A percentile compares a stretch with the other conserved stretches of the same genome.
Conservation (phyloP, 305 asterid species). For the Fraxinus greggii region DNA sequence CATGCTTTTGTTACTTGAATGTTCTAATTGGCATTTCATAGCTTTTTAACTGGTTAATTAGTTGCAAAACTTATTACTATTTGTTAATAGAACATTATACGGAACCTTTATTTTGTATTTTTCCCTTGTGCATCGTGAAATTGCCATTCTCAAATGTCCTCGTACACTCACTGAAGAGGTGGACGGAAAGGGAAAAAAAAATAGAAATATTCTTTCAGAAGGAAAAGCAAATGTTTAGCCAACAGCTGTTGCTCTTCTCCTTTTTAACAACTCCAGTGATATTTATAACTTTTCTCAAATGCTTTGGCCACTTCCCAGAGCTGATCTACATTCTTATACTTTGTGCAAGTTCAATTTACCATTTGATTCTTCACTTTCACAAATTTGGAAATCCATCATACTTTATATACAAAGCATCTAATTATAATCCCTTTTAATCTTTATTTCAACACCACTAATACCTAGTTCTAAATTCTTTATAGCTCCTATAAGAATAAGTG, state of each 20-base stretch:
- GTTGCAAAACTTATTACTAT: background rate
- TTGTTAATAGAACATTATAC: background rate
- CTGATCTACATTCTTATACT: background rate
- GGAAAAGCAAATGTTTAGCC: background rate
- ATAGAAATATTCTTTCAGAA: background rate
- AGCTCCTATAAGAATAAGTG: background rate
- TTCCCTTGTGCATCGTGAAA: background rate
- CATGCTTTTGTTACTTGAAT: background rate
- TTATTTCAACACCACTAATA: background rate
- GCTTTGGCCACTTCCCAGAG: conserved; percentile 3
- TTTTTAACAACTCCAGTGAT: background rate
- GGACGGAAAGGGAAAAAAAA: background rate
- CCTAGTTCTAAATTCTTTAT: background rate
- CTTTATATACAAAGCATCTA: background rate
- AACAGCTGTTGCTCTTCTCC: background rate
- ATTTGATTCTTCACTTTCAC: background rate
- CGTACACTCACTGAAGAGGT: background rate
- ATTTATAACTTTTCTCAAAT: background rate
- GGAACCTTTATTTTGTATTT: background rate
- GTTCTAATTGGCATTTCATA: conserved; percentile 1
- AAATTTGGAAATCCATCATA: background rate
- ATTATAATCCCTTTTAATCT: background rate
- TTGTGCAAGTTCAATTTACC: background rate
- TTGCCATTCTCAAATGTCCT: background rate
- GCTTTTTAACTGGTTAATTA: background rate